Conservation (phyloP, 257 asterid genomes). For the Gentiana straminea region DNA sequence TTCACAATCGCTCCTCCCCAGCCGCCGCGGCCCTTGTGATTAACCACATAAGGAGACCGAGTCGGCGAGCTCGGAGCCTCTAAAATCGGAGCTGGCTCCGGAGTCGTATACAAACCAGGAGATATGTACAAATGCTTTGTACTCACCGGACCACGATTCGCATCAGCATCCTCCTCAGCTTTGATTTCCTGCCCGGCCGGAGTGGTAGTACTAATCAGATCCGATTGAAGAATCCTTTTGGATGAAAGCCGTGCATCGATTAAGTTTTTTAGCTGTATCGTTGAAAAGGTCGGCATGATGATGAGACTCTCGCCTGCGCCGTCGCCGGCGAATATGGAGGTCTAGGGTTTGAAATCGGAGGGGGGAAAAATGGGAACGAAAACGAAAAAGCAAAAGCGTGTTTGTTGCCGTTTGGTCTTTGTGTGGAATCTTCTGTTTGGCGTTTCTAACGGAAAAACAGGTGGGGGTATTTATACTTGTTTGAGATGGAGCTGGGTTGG, state of each 20-base stretch:
- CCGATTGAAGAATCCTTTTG: conserved; percentile 14
- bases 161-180: not conserved
- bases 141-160: not conserved
- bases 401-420: not conserved
- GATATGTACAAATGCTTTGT: conserved; percentile 59
- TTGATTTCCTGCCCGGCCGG: not conserved
- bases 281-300: conserved; percentile 49
- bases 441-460: not conserved
- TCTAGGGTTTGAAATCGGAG: conserved; percentile 7
- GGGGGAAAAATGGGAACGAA: not conserved
- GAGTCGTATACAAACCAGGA: conserved; percentile 68
- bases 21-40: conserved; percentile 63
- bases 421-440: not conserved
- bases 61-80: conserved; percentile 26
- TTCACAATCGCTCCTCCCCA: conserved; percentile 22
- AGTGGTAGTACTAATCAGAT: not conserved
- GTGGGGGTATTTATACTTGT: too few species aligned
- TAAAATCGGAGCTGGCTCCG: conserved; percentile 63
- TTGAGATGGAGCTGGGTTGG: too few species aligned
- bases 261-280: conserved; percentile 38
- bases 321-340: not conserved
- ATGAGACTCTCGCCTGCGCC: not conserved
- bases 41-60: conserved; percentile 74
- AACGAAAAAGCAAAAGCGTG: not conserved
- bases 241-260: conserved; percentile 47